Evolutionary conservation across 139 green algal genomes (phyloP), one percentile per base, ranked within the genome.

Genomic region (Edaphochlamys debaryana): DNA sequence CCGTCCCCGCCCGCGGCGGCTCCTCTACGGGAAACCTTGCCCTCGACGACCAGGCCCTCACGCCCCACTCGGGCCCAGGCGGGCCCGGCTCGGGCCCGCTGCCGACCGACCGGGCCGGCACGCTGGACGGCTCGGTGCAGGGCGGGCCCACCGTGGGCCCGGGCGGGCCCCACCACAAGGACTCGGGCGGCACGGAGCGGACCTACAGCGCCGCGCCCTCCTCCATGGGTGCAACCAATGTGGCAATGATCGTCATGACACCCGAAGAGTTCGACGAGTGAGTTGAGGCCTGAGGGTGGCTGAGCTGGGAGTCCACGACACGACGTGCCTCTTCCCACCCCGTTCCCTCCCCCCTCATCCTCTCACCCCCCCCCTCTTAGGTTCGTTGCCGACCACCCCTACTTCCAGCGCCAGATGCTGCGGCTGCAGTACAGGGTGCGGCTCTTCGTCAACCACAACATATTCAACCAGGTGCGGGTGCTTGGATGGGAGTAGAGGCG

Each of bases 381-480:
- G 60, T 87, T 90, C 36, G 82, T 90, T 2, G 68, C 82, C 4
- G 76, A 88, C 77, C 50, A 84, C 62, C 77, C 86, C 3, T 84
- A 69, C 69, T n/a, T 23, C 40, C 40, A 71, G 69, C 69, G 68
- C 32, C 80, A 56, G n/a, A 8, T 50, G 34, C 67, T 90, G 58
- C 80, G 70, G 13, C 17, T 81, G 32, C 87, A 91, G 69, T 94
- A 88, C 88, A 72, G 85, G 29, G 38, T 86, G 1, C 82, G 90
- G 15, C 77, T 90, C 41, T 19, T 94, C 42, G 86, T 93, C 2
- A 75, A 89, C 45, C 85, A 86, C 79, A 74, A 67, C n/a, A 45
- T 78, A 32, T 95, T 95, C 81, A 92, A 87, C 69, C 81, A 92
- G 73, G 84, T 82, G 60, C n/a, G 15, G 75, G 27, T 41, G 30